Evolutionary conservation across 2,329 filamentous ascomycete genomes (phyloP), one percentile per base, ranked within the genome.

Genomic region (Xylaria sp.): DNA sequence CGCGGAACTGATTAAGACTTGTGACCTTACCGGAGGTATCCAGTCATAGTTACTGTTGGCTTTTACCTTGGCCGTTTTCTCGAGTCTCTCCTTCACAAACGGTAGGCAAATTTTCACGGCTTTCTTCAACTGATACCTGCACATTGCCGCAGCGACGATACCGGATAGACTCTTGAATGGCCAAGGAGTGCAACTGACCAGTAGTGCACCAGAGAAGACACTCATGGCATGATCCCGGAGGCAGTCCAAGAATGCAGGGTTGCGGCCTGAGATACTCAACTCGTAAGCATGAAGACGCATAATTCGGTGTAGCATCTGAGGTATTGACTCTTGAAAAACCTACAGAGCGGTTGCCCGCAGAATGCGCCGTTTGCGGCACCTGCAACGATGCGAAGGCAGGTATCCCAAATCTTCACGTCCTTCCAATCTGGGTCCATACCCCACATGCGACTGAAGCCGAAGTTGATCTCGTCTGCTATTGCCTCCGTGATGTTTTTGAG

Each of bases 291-390:
- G 39, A 18, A 44, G 12, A 12, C 10, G 18, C 2, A 13, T 18
- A 18, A 44, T 44, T 3, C 3, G 18, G 18, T 44, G 18, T 44
- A 44, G 10, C 28, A 23, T 18, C n/a, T 15, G 28, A n/a, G 25
- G 34, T 28, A 28, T 28, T 6, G 28, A 28, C 28, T 4, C 28
- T 28, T 28, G 28, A 28, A 28, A 8, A 34, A 63, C 60, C 28
- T 44, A 63, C 60, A 68, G 2, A 63, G 28, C n/a, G 46, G 46
- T 15, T 23, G 12, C 18, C 65, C 65, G 25, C 59, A 68, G n/a
- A 68, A 60, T 2, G 65, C 65, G 20, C 39, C 48, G 15, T 68
- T 68, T 5, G 65, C 60, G 23, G 60, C 65, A 10, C 65, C 48
- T 5, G 25, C 65, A 20, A 68, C 52, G 7, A 68, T 37, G 12